Conservation (phyloP, 768 basidiomycete species). For the Phanerodontia chrysosporium region DNA sequence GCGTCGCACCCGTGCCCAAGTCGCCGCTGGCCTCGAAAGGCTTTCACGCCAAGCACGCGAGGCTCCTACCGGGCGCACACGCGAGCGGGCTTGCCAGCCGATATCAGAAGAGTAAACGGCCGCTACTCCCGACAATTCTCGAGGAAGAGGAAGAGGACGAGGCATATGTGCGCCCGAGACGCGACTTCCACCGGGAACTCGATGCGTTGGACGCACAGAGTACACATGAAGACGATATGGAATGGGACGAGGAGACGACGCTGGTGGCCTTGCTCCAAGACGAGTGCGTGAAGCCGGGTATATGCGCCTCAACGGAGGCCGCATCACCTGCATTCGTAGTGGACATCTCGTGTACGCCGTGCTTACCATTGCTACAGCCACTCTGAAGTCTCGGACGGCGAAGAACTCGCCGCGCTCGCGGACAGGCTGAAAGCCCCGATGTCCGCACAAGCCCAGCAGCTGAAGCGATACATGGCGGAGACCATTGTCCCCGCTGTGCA, state of each 20-base stretch:
- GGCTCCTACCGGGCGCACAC: not conserved
- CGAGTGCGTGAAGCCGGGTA: slow-evolving; percentile 16
- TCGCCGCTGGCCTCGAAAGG: slow-evolving; percentile 1
- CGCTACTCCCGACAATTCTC: slow-evolving; percentile 5
- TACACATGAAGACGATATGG: slow-evolving; percentile 14
- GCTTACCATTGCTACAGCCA: not conserved
- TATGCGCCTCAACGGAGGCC: slow-evolving; percentile 3
- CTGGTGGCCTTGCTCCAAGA: slow-evolving; percentile 28
- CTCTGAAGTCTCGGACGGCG: slow-evolving; percentile 2
- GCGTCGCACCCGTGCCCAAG: not conserved
- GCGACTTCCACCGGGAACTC: not conserved
- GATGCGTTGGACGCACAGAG: not conserved
- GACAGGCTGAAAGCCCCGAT: slow-evolving; percentile 24
- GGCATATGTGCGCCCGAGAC: not conserved
- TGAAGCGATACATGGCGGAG: slow-evolving; percentile 28
- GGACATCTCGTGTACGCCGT: too few species aligned
- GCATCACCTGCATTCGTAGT: not conserved
- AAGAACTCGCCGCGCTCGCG: slow-evolving; percentile 22
- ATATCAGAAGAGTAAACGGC: not conserved
- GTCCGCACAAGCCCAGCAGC: slow-evolving; percentile 20
- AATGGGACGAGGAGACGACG: slow-evolving; percentile 30
- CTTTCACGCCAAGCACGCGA: not conserved
- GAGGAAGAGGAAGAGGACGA: slow-evolving; percentile 10
- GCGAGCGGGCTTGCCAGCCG: not conserved
- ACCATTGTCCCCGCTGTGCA: slow-evolving; percentile 32